Evolutionary conservation across 2,329 filamentous ascomycete genomes (phyloP).

Genomic region (Parafenestella ontariensis): DNA sequence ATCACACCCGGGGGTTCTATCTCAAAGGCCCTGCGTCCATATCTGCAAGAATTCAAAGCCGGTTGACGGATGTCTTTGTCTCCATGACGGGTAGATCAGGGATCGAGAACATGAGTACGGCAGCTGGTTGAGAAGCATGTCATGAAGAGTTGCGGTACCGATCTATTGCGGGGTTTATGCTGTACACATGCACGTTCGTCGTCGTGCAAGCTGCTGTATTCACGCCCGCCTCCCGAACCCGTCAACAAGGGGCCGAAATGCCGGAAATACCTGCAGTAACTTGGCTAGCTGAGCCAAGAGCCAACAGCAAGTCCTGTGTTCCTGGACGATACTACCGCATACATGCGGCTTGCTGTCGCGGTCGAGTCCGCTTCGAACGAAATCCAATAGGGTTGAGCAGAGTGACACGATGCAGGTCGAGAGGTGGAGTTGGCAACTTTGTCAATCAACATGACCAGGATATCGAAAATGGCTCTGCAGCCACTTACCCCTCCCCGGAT

Average conservation of each 20-base stretch:
- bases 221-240: conserved; percentile 1
- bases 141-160: background rate
- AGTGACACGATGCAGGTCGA: background rate
- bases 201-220: conserved; percentile 10
- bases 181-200: conserved; percentile 12
- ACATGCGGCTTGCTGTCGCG: background rate
- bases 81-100: background rate
- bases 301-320: background rate
- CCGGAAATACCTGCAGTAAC: background rate
- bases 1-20: background rate
- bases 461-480: background rate
- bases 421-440: background rate
- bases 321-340: background rate
- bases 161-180: conserved; percentile 2
- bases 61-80: background rate
- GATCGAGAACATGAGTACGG: background rate
- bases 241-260: background rate
- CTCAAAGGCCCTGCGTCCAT: background rate
- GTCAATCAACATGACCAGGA: background rate
- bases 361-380: background rate
- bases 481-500: background rate
- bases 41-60: background rate
- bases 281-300: background rate
- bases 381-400: background rate
- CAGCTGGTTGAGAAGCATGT: background rate